A percentile compares a stretch with the other conserved stretches of the same genome.
Conservation (phyloP, 1,284 basidiomycete genomes). For the Cryptococcus sp. region DNA sequence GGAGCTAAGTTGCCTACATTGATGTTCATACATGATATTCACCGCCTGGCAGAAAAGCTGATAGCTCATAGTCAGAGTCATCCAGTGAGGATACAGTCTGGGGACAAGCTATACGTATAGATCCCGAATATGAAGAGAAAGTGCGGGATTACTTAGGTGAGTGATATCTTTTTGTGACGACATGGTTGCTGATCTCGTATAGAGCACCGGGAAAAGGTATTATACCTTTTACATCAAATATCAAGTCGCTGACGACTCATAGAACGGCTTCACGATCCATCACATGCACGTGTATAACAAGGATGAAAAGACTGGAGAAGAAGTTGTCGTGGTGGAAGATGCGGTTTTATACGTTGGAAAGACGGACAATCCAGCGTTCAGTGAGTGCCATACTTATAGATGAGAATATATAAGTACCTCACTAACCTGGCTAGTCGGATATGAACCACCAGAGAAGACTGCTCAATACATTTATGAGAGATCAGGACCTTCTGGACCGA, state of each 20-base stretch:
- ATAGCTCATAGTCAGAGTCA: background rate
- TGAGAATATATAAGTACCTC: too few relatives aligned
- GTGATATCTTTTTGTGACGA: constrained; percentile 1
- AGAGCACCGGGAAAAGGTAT: constrained; percentile 38
- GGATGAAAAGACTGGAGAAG: constrained; percentile 10
- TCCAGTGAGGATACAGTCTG: constrained; percentile 36
- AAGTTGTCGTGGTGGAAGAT: constrained; percentile 20
- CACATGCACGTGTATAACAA: constrained; percentile 27
- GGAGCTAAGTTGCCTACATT: background rate
- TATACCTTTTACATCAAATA: background rate
- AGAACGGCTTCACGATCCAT: constrained; percentile 42
- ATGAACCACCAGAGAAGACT: constrained; percentile 23
- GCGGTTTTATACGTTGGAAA: constrained; percentile 37
- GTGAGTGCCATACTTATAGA: constrained; percentile 22
- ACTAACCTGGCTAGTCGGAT: constrained; percentile 27
- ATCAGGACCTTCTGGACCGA: constrained; percentile 37
- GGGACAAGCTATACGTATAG: constrained; percentile 41
- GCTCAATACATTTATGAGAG: constrained; percentile 24
- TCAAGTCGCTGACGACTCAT: background rate
- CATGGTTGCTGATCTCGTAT: constrained; percentile 5
- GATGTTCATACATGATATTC: background rate
- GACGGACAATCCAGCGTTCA: constrained; percentile 37
- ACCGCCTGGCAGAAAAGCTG: background rate
- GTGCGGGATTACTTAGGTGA: constrained; percentile 37
- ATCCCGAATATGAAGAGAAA: constrained; percentile 29